Percentiles rank a stretch among this genome's conserved stretches.
Evolutionary conservation across 495 filamentous ascomycete species (phyloP).

Genomic region (Penicilliopsis zonata): DNA sequence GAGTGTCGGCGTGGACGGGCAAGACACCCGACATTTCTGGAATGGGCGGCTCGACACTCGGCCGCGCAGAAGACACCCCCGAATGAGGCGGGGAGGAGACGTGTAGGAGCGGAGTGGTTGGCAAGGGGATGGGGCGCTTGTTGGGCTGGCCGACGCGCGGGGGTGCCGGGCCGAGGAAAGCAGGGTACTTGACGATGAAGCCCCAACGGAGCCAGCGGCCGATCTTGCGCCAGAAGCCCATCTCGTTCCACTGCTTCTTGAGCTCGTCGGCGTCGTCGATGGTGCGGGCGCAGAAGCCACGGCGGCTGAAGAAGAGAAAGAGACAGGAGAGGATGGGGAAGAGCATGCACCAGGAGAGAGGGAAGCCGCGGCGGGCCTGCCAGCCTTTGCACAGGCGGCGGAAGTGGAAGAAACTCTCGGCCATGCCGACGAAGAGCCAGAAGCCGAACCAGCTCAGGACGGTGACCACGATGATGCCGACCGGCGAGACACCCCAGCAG

Average conservation of each 20-base stretch:
- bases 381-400: slow-evolving; percentile 28
- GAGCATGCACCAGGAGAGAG: slow-evolving; percentile 21
- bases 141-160: slow-evolving; percentile 11
- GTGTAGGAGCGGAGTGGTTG: too few species aligned
- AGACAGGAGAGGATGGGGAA: slow-evolving; percentile 17
- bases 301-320: slow-evolving; percentile 20
- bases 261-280: slow-evolving; percentile 21
- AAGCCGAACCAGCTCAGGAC: slow-evolving; percentile 22
- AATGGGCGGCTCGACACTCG: too few species aligned
- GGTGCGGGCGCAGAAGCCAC: slow-evolving; percentile 25
- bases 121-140: slow-evolving; percentile 12
- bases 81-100: too few species aligned
- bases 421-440: slow-evolving; percentile 26
- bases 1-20: too few species aligned
- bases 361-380: slow-evolving; percentile 26
- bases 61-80: too few species aligned
- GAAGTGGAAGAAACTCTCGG: slow-evolving; percentile 33
- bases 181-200: slow-evolving; percentile 36
- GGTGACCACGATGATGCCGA: slow-evolving; percentile 18
- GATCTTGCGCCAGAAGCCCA: slow-evolving; percentile 22
- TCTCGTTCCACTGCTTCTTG: slow-evolving; percentile 28
- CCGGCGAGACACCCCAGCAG: slow-evolving; percentile 10
- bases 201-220: slow-evolving; percentile 38
- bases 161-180: slow-evolving; percentile 20
- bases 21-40: too few species aligned